Evolutionary conservation across 192 early-diverging fungal species (phyloP), one percentile per base, ranked within the genome.

Genomic region (Umbelopsis sp.): DNA sequence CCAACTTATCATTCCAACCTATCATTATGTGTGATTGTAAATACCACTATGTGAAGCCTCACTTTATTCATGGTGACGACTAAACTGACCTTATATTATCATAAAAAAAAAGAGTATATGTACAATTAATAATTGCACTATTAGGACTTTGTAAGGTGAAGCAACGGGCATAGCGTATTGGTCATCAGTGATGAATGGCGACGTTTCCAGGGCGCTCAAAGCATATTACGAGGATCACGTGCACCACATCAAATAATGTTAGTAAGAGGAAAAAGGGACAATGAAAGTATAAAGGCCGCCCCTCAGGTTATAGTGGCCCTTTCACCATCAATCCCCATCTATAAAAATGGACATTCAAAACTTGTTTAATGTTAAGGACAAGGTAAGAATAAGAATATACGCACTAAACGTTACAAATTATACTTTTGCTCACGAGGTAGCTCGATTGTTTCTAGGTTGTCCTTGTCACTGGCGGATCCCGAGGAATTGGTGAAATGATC

Each of bases 381-480:
- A 96, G 78, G 89, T 72, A 22, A 21, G 58, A 20, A 9, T 8
- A 21, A 49, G 0, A 27, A 44, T 25, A 10, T 25, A 3, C n/a
- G 3, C 27, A 30, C 1, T 30, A 30, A 30, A 30, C 27, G 3
- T 30, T 2, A 30, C 1, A 2, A 30, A 1, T 30, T 30, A 30
- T 30, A 30, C 1, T 1, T 30, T 30, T 41, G 21, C 53, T 30
- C 7, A 64, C 33, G 27, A 3, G 27, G 23, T 46, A 21, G 18
- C 12, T 3, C 15, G 6, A 49, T 18, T 30, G n/a, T 46, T 47
- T 25, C 30, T 41, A 73, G 44, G 71, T 93, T 37, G 93, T 90
- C 16, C 81, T 96, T 30, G 84, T 96, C 20, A 96, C 93, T 16
- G 94, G 94, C 61, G 92, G 91, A 69, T 82, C 87, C 35, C 80